Conservation (phyloP, 1,284 basidiomycete species). For the Wallemia mellicola region DNA sequence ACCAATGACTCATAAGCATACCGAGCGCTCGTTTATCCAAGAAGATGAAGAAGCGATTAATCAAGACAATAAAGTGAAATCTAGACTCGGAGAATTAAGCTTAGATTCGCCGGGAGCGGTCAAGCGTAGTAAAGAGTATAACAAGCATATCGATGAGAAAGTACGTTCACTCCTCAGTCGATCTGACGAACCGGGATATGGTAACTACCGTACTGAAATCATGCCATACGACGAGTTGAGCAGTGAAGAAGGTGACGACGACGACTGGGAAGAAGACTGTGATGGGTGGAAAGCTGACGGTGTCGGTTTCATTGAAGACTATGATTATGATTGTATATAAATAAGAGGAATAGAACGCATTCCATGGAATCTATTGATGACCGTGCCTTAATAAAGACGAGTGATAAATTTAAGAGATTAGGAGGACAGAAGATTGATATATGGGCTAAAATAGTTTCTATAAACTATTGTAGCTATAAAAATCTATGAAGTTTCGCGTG, state of each 20-base stretch:
- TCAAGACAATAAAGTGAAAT: background rate
- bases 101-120: background rate
- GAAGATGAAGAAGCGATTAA: background rate
- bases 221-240: background rate
- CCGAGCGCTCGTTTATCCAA: too few relatives aligned
- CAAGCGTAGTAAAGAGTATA: background rate
- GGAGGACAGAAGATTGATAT: background rate
- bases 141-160: background rate
- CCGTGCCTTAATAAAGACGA: too few relatives aligned
- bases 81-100: background rate
- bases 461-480: too few relatives aligned
- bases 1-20: background rate
- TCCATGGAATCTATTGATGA: too few relatives aligned
- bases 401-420: background rate
- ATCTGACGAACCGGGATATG: background rate
- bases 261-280: background rate
- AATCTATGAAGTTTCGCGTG: too few relatives aligned
- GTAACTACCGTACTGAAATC: background rate
- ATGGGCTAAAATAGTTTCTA: background rate
- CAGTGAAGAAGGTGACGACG: background rate
- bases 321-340: background rate
- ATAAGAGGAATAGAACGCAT: too few relatives aligned
- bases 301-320: background rate
- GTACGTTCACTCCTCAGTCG: background rate
- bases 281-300: background rate